phyloP scores from a whole-genome alignment of 2,329 filamentous ascomycete genomes.

The Metarhizium robertsii region DNA sequence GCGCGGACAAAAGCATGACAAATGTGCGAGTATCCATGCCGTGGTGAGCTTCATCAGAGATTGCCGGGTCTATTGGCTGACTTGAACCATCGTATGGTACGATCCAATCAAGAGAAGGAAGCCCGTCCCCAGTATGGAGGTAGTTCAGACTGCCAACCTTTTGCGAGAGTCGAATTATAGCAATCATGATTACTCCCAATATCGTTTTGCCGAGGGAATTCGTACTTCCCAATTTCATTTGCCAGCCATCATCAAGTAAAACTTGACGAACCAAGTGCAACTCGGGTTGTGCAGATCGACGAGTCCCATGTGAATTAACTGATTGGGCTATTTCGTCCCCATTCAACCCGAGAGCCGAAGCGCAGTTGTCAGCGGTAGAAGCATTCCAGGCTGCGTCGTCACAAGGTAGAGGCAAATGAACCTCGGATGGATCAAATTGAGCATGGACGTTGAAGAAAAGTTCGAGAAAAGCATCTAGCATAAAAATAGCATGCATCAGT shows the following conservation, averaged over 20 bases:
- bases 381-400: constrained; percentile 72
- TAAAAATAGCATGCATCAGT: constrained; percentile 54
- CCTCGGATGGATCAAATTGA: constrained; percentile 53
- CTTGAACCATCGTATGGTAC: constrained; percentile 50
- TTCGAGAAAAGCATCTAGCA: constrained; percentile 54
- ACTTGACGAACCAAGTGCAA: constrained; percentile 52
- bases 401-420: constrained; percentile 58
- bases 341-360: constrained; percentile 54
- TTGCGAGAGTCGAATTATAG: constrained; percentile 43
- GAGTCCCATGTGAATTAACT: constrained; percentile 52
- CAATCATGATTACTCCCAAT: constrained; percentile 40
- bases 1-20: constrained; percentile 1
- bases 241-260: constrained; percentile 41
- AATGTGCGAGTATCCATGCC: background rate
- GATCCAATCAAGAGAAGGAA: constrained; percentile 43
- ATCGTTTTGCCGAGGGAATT: constrained; percentile 3
- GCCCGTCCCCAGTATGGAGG: background rate
- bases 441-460: constrained; percentile 64
- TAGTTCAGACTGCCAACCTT: background rate
- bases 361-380: constrained; percentile 46
- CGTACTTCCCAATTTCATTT: background rate
- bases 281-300: constrained; percentile 36
- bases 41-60: background rate
- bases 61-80: background rate
- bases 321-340: constrained; percentile 34